Percentiles rank a stretch among this genome's conserved stretches.
Evolutionary conservation across 2,329 filamentous ascomycete genomes (phyloP).

Genomic region (Passalora sequoiae): DNA sequence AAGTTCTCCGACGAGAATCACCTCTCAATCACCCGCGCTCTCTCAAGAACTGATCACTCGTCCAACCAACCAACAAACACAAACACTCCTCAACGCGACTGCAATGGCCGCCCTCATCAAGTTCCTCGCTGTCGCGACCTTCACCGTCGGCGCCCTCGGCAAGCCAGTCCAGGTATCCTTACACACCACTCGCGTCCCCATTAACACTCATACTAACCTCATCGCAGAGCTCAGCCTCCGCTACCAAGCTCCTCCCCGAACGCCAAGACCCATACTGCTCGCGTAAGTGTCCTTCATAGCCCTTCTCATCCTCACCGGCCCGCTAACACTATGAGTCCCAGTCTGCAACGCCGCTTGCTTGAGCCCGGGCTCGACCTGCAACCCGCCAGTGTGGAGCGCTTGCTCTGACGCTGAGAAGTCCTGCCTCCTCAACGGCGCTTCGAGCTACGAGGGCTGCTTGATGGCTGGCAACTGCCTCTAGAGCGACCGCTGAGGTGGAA

Average conservation of each 20-base stretch:
- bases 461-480: background rate
- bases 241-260: background rate
- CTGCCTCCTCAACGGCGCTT: background rate
- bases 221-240: background rate
- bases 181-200: background rate
- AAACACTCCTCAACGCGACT: background rate
- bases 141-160: background rate
- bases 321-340: background rate
- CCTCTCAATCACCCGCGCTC: no score
- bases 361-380: background rate
- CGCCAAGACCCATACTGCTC: background rate
- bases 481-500: background rate
- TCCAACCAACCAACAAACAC: no score
- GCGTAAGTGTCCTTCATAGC: background rate
- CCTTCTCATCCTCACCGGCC: background rate
- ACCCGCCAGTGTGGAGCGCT: background rate
- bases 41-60: no score
- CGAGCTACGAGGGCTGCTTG: background rate
- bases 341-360: background rate
- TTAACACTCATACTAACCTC: background rate
- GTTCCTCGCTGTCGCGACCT: background rate
- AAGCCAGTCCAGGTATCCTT: background rate
- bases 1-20: no score
- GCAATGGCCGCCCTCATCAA: background rate
- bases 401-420: background rate